Conservation (phyloP, 2,329 filamentous ascomycete species). For the Huntiella bhutanensis region DNA sequence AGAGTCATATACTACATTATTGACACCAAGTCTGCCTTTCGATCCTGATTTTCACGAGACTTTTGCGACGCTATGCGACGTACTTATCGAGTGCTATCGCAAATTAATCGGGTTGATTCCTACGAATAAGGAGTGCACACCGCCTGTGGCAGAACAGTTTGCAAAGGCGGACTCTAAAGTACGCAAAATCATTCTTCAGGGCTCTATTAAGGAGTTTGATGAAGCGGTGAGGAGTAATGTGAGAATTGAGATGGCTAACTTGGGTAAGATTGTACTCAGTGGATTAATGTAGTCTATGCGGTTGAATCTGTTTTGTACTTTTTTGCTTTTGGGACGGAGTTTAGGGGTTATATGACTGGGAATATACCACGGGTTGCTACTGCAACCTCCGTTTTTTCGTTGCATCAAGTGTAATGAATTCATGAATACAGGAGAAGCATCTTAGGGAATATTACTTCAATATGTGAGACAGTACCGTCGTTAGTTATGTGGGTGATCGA, state of each 20-base stretch:
- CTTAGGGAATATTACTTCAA: no score
- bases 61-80: slow-evolving; percentile 87
- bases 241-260: slow-evolving; percentile 63
- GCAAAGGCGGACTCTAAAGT: slow-evolving; percentile 73
- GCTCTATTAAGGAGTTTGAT: slow-evolving; percentile 82
- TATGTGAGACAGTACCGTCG: no score
- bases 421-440: not conserved
- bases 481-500: no score
- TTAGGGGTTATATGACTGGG: not conserved
- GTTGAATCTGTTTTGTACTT: not conserved
- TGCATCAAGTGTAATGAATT: not conserved
- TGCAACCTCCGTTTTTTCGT: not conserved
- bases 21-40: slow-evolving; percentile 86
- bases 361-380: not conserved
- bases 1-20: slow-evolving; percentile 71
- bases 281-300: slow-evolving; percentile 45
- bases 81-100: slow-evolving; percentile 80
- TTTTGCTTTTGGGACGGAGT: not conserved
- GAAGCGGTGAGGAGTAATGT: slow-evolving; percentile 59
- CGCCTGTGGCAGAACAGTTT: slow-evolving; percentile 63
- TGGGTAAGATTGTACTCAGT: slow-evolving; percentile 76
- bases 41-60: slow-evolving; percentile 96
- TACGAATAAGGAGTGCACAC: slow-evolving; percentile 53
- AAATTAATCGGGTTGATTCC: slow-evolving; percentile 56
- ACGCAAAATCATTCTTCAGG: slow-evolving; percentile 73